A percentile compares a stretch with the other conserved stretches of the same genome.
phyloP scores from a whole-genome alignment of 768 basidiomycete genomes.

The Russula virescens region DNA sequence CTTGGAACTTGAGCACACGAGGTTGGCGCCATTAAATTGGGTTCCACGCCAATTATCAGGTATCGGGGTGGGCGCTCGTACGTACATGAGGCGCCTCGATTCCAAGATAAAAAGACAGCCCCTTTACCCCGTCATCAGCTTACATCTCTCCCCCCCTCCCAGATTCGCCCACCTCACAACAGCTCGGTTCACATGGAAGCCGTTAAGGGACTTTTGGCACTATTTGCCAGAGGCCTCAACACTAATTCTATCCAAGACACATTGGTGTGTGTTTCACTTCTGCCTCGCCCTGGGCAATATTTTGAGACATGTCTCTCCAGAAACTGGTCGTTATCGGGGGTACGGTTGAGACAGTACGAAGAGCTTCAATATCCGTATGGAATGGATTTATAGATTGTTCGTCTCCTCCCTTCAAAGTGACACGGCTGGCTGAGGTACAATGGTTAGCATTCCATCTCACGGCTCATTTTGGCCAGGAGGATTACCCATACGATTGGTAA shows the following conservation, averaged over 20 bases:
- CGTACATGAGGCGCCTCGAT: slow-evolving; percentile 17
- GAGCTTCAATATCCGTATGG: slow-evolving; percentile 80
- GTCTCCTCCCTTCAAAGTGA: slow-evolving; percentile 23
- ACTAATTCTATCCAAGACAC: slow-evolving; percentile 74
- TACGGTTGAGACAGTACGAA: slow-evolving; percentile 78
- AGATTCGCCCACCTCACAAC: slow-evolving; percentile 17
- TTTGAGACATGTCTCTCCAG: slow-evolving; percentile 35
- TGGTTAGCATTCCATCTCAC: slow-evolving; percentile 75
- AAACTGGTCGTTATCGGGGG: slow-evolving; percentile 90
- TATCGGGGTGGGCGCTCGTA: not conserved
- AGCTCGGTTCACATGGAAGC: slow-evolving; percentile 69
- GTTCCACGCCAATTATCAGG: not conserved
- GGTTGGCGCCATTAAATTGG: not conserved
- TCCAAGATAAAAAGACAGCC: slow-evolving; percentile 18
- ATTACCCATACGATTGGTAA: slow-evolving; percentile 83
- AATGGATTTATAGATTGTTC: slow-evolving; percentile 84
- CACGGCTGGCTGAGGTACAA: slow-evolving; percentile 17
- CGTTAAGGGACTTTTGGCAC: slow-evolving; percentile 65
- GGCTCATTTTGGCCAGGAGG: slow-evolving; percentile 82
- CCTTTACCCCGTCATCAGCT: slow-evolving; percentile 13
- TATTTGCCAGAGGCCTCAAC: slow-evolving; percentile 55
- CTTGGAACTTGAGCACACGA: not conserved
- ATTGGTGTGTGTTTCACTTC: slow-evolving; percentile 41
- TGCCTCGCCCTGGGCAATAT: not conserved
- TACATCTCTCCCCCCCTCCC: slow-evolving; percentile 12